Conservation (phyloP, 1,139 yeast species). For the Scheffersomyces insectosa region DNA sequence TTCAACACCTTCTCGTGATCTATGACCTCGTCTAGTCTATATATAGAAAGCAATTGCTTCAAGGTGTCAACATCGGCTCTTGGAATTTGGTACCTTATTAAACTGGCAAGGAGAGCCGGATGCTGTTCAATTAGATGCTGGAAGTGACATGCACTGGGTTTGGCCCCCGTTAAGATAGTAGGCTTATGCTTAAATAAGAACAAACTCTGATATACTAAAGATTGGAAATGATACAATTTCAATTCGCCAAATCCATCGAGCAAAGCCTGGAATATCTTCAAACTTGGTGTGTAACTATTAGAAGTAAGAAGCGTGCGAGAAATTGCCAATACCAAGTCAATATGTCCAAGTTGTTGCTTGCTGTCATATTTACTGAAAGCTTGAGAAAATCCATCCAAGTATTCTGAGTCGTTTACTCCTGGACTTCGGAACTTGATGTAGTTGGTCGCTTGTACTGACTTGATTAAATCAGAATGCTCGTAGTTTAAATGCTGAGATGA, state of each 20-base stretch:
- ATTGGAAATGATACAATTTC: slow-evolving; percentile 26
- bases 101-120: slow-evolving; percentile 28
- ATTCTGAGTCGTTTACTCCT: slow-evolving; percentile 19
- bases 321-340: slow-evolving; percentile 22
- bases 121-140: slow-evolving; percentile 21
- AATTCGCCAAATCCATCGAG: slow-evolving; percentile 25
- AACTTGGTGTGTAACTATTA: slow-evolving; percentile 24
- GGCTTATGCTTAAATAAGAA: slow-evolving; percentile 23
- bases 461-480: slow-evolving; percentile 26
- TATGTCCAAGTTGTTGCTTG: slow-evolving; percentile 16
- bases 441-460: slow-evolving; percentile 14
- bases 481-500: slow-evolving; percentile 37
- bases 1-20: slow-evolving; percentile 25
- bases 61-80: slow-evolving; percentile 22
- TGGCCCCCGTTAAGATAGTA: slow-evolving; percentile 19
- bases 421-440: slow-evolving; percentile 18
- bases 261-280: slow-evolving; percentile 23
- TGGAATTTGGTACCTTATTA: slow-evolving; percentile 27
- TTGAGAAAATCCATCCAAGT: slow-evolving; percentile 15
- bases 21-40: slow-evolving; percentile 29
- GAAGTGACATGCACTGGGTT: slow-evolving; percentile 20
- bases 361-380: slow-evolving; percentile 18
- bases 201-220: slow-evolving; percentile 26
- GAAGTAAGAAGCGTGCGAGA: slow-evolving; percentile 18
- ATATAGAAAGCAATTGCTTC: slow-evolving; percentile 27